Evolutionary conservation across 2,329 filamentous ascomycete species (phyloP), one percentile per base, ranked within the genome.

Genomic region (Ciborinia camelliae): DNA sequence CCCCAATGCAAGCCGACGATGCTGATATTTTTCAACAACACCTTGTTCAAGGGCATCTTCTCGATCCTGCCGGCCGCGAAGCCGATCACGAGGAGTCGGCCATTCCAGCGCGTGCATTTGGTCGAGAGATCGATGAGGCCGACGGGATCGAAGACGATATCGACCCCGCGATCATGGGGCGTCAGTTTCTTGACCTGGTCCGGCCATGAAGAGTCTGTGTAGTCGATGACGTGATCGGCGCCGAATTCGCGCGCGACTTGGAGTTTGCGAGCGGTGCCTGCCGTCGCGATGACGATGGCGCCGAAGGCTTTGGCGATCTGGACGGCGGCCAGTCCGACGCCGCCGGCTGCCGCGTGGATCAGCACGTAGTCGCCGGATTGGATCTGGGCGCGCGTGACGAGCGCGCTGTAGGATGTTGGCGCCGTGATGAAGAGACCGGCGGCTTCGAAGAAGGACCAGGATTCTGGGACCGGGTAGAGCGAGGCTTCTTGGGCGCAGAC

Each of bases 71-170:
- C 91, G 0, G 88, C 90, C 0, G 93, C 92, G 75, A 97, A 98
- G 0, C 94, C 94, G 70, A 98, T 88, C 6, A 98, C 86, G 51
- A 97, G 79, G 63, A 98, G 83, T 15, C 93, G 84, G 1, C 91
- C 94, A 76, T 97, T 97, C 93, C 92, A 98, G 4, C 92, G 90
- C 4, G 90, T 91, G 79, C 94, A 97, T 78, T 96, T 97, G 71
- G 93, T 90, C 71, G 88, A 92, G 74, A 87, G 84, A 70, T 96
- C 92, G 58, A 97, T 91, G 75, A 97, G 79, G 0, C 94, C 94
- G 1, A 98, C 94, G 15, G 94, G 92, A 76, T 98, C 94, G 79
- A 92, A 98, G 28, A 98, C 93, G 60, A 98, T 91, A 77, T 98
- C 93, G 23, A 97, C 93, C 9, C 76, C 86, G 52, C 80, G 77